These are phyloP conservation scores for Remersonia thermophila DNA, from an alignment of 2,329 filamentous ascomycete species.

Conservation along the genomic window DNA sequence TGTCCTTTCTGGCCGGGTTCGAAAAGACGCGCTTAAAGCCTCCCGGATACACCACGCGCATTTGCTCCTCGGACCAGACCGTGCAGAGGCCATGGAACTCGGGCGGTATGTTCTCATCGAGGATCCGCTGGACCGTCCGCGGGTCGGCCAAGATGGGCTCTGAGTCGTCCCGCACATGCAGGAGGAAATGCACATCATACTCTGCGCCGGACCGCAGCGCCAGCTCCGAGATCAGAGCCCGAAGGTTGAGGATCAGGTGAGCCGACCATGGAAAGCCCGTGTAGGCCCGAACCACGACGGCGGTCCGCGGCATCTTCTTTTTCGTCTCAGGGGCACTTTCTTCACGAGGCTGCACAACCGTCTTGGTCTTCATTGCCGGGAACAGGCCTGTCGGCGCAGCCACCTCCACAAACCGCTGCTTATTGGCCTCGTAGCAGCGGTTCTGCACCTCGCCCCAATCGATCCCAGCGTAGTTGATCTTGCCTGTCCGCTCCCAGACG, in stretches of 20 bases:
- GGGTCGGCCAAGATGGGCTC: conserved; percentile 73
- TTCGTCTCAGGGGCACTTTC: too few relatives aligned
- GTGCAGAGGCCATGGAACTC: conserved; percentile 74
- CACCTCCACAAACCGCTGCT: conserved; percentile 44
- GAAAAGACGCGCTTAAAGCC: conserved; percentile 57
- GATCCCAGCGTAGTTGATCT: conserved; percentile 42
- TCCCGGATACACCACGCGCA: conserved; percentile 63
- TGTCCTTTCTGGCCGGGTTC: conserved; percentile 42
- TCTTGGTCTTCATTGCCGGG: conserved; percentile 4
- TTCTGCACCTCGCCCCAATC: conserved; percentile 45
- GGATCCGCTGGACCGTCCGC: conserved; percentile 55
- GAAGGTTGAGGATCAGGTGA: conserved; percentile 68
- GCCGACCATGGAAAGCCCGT: conserved; percentile 66
- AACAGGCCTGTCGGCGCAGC: conserved; percentile 6
- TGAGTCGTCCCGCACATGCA: conserved; percentile 73
- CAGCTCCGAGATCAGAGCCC: conserved; percentile 68
- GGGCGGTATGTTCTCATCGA: conserved; percentile 53
- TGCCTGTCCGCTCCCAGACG: conserved; percentile 42
- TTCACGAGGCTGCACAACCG: too few relatives aligned
- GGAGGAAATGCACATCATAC: conserved; percentile 69
- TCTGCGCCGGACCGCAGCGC: conserved; percentile 67
- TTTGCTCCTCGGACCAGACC: conserved; percentile 75
- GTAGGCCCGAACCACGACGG: conserved; percentile 71
- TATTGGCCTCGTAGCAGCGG: conserved; percentile 46
- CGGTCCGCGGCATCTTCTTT: conserved; percentile 47